Evolutionary conservation across 345 rosid genomes (phyloP).

Genomic region (Brassica nigra): DNA sequence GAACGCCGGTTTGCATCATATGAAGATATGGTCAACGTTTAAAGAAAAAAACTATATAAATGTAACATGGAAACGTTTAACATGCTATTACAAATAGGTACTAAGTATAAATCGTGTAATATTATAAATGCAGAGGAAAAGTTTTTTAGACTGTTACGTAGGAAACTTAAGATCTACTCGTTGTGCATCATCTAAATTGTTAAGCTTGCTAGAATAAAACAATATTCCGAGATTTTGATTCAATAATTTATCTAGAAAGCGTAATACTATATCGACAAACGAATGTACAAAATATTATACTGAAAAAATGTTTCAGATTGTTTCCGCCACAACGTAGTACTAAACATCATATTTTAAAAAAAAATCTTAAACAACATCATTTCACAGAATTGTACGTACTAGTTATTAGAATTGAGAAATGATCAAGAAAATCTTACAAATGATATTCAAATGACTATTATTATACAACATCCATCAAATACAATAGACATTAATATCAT

Average conservation of each 20-base stretch:
- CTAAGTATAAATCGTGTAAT: not conserved
- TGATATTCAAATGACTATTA: not conserved
- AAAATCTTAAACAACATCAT: not conserved
- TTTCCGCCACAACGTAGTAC: not conserved
- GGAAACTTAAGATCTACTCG: conserved; percentile 27
- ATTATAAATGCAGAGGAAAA: not conserved
- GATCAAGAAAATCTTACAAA: not conserved
- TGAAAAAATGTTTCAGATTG: not conserved
- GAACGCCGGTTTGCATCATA: conserved; percentile 1
- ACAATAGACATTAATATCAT: conserved; percentile 18
- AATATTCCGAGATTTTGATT: not conserved
- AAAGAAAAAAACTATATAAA: not conserved
- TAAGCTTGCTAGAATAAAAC: not conserved
- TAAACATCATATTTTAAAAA: not conserved
- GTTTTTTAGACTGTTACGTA: not conserved
- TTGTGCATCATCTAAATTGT: conserved; percentile 28
- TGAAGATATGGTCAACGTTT: not conserved
- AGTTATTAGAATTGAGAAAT: not conserved
- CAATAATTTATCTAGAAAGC: not conserved
- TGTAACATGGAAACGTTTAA: not conserved
- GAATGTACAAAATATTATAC: not conserved
- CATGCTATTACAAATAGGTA: conserved; percentile 1
- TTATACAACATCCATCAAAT: conserved; percentile 29
- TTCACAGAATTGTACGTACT: not conserved
- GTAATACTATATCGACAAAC: not conserved